These are phyloP conservation scores for Gnomoniopsis sp. DNA, from an alignment of 2,329 filamentous ascomycete species.

Conservation along the genomic window DNA sequence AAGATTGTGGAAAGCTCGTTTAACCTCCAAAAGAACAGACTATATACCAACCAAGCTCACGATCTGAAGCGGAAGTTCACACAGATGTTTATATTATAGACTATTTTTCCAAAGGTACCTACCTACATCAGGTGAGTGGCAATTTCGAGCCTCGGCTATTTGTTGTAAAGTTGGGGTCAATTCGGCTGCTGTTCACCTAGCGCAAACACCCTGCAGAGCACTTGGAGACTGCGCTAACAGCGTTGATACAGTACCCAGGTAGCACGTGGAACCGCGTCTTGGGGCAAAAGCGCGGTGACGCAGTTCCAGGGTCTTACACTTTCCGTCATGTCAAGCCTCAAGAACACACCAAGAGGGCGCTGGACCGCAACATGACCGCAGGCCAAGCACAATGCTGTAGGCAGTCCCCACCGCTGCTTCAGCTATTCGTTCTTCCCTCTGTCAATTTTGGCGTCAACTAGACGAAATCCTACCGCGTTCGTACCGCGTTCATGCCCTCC, in stretches of 20 bases:
- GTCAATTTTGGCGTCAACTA: background rate
- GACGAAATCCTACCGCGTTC: background rate
- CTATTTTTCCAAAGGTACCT: no score
- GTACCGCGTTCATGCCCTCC: background rate
- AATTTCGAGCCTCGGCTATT: no score
- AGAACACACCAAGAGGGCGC: background rate
- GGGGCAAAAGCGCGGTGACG: background rate
- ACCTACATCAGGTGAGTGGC: no score
- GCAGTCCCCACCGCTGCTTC: no score
- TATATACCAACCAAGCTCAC: no score
- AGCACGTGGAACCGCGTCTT: background rate
- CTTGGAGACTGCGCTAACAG: background rate
- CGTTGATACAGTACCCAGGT: background rate
- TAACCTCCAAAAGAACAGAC: no score
- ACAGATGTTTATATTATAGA: no score
- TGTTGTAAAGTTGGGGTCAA: no score
- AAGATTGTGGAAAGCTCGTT: background rate
- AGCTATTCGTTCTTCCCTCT: background rate
- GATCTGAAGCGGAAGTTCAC: no score
- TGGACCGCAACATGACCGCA: background rate
- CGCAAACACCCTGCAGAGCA: background rate
- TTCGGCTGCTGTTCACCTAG: background rate
- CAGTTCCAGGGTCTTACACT: background rate
- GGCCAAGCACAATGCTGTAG: background rate
- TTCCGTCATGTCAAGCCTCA: background rate